Evolutionary conservation across 73 alveolate genomes (phyloP).

Genomic region (Paramecium tetraurelia): DNA sequence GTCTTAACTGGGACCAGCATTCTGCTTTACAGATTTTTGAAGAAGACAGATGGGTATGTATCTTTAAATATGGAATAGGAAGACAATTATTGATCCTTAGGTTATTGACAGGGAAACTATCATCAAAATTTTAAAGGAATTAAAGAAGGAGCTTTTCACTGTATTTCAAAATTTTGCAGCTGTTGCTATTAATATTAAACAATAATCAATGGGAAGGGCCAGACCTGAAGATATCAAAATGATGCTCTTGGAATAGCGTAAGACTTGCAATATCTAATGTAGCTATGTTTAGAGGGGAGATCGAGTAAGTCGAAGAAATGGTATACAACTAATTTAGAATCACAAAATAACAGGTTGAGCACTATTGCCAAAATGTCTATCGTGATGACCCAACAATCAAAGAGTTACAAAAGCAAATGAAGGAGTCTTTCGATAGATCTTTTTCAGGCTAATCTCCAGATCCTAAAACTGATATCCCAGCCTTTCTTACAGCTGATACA

Average conservation of each 20-base stretch:
- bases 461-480: slow-evolving; percentile 18
- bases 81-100: background rate
- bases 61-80: background rate
- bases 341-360: background rate
- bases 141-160: slow-evolving; percentile 57
- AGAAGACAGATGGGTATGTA: background rate
- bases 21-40: background rate
- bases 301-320: background rate
- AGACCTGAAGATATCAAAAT: slow-evolving; percentile 44
- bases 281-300: slow-evolving; percentile 53
- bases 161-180: slow-evolving; percentile 50
- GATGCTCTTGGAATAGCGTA: slow-evolving; percentile 46
- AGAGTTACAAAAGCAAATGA: background rate
- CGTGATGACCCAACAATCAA: slow-evolving; percentile 14
- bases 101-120: slow-evolving; percentile 39
- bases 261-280: background rate
- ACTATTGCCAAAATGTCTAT: slow-evolving; percentile 1
- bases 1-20: background rate
- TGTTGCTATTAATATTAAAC: background rate
- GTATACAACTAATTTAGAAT: background rate
- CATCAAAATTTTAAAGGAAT: slow-evolving; percentile 48
- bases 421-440: slow-evolving; percentile 30
- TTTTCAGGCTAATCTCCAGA: slow-evolving; percentile 19
- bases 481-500: background rate
- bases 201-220: slow-evolving; percentile 49